These are phyloP conservation scores for Arachis hypogaea DNA, from an alignment of 306 rosid genomes.

Conservation along the genomic window DNA sequence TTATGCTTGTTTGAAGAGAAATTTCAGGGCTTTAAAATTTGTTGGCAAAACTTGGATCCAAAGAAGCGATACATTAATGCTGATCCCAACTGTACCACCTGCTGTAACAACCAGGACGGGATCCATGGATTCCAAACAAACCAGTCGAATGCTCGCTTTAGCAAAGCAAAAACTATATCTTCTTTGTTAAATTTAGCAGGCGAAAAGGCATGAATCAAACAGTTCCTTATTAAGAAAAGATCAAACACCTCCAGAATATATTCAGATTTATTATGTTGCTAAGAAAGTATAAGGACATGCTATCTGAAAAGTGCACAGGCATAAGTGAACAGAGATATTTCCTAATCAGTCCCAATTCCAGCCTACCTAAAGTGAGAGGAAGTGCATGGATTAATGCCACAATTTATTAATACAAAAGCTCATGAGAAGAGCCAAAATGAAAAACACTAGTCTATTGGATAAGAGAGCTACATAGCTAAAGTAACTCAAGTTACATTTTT, in stretches of 20 bases:
- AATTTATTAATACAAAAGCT: not conserved
- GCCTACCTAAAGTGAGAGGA: not conserved
- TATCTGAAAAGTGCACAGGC: constrained; percentile 9
- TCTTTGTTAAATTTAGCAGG: not conserved
- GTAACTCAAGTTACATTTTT: not conserved
- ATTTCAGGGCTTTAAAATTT: constrained; percentile 1
- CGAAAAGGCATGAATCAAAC: not conserved
- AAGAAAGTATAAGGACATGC: constrained; percentile 2
- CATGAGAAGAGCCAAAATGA: not conserved
- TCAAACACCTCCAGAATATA: not conserved
- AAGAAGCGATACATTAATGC: constrained; percentile 13
- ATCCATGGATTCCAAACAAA: constrained; percentile 6
- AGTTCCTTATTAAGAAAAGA: constrained; percentile 12
- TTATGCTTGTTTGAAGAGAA: constrained; percentile 18
- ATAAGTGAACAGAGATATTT: constrained; percentile 15
- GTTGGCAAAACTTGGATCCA: constrained; percentile 16
- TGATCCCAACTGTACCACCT: constrained; percentile 9
- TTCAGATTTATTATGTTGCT: not conserved
- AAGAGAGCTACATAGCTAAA: not conserved
- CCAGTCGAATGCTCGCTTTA: constrained; percentile 21
- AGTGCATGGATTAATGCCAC: not conserved
- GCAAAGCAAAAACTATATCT: constrained; percentile 5
- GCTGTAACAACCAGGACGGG: constrained; percentile 14
- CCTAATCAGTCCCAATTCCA: not conserved
- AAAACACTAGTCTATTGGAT: not conserved